Percentiles rank a stretch among this genome's conserved stretches.
phyloP scores from a whole-genome alignment of 441 rosid species.

The Eutrema salsugineum region DNA sequence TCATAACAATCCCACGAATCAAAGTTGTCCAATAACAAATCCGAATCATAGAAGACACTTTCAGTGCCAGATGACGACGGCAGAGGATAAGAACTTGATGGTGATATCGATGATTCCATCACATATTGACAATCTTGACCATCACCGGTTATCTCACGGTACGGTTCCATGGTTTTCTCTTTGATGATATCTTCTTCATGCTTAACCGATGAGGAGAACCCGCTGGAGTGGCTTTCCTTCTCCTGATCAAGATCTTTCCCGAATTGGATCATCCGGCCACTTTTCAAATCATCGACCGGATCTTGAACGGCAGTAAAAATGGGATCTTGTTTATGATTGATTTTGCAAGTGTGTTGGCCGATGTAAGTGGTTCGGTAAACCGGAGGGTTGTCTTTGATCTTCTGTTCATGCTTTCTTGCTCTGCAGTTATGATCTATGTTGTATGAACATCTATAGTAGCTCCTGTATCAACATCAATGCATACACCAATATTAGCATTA shows the following conservation, averaged over 20 bases:
- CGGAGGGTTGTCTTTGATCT: slow-evolving; percentile 33
- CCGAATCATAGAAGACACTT: neutral
- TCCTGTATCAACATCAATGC: neutral
- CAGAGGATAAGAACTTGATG: slow-evolving; percentile 10
- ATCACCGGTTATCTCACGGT: neutral
- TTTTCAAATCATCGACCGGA: slow-evolving; percentile 3
- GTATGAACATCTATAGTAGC: slow-evolving; percentile 33
- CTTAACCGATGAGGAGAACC: neutral
- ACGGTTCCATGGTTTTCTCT: neutral
- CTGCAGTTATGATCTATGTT: slow-evolving; percentile 22
- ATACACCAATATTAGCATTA: neutral
- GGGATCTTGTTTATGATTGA: neutral
- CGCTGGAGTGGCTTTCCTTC: neutral
- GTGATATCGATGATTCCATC: neutral
- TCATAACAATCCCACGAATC: slow-evolving; percentile 16
- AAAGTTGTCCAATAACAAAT: neutral
- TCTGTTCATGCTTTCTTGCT: slow-evolving; percentile 31
- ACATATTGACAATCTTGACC: slow-evolving; percentile 15
- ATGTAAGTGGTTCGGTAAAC: slow-evolving; percentile 33
- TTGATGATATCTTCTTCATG: neutral
- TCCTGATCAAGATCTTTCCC: slow-evolving; percentile 2
- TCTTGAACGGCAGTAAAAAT: neutral
- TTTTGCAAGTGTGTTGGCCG: slow-evolving; percentile 29
- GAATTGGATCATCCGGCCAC: slow-evolving; percentile 15
- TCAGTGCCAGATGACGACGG: slow-evolving; percentile 18